These are phyloP conservation scores for Cladochytrium replicatum DNA, from an alignment of 192 early-diverging fungal genomes.

Conservation along the genomic window DNA sequence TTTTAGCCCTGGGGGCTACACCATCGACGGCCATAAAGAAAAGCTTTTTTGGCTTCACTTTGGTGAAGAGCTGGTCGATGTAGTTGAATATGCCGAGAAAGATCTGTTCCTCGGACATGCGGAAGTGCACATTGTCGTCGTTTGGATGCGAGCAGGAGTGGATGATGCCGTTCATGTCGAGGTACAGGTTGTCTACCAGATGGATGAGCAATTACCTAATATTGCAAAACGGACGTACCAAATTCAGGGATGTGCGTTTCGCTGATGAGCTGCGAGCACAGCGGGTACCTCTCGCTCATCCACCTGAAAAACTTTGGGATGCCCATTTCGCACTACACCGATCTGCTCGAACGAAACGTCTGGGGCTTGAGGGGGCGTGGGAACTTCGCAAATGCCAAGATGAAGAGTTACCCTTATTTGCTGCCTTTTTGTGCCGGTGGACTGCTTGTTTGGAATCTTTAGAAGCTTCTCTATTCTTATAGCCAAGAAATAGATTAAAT, in stretches of 20 bases:
- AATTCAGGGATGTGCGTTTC: constrained; percentile 93
- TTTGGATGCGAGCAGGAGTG: constrained; percentile 95
- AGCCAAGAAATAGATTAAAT: too few relatives aligned
- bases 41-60: constrained; percentile 86
- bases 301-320: constrained; percentile 95
- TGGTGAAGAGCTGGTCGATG: constrained; percentile 84
- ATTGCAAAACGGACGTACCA: constrained; percentile 34
- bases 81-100: constrained; percentile 95
- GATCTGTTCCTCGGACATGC: constrained; percentile 88
- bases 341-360: too few relatives aligned
- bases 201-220: too few relatives aligned
- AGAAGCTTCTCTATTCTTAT: too few relatives aligned
- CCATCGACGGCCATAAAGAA: constrained; percentile 93
- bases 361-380: too few relatives aligned
- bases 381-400: too few relatives aligned
- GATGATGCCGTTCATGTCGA: constrained; percentile 99
- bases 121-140: constrained; percentile 74
- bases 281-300: constrained; percentile 94
- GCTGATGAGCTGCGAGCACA: constrained; percentile 80
- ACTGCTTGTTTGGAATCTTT: too few relatives aligned
- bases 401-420: too few relatives aligned
- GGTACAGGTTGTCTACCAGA: constrained; percentile 91
- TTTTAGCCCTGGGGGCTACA: constrained; percentile 51
- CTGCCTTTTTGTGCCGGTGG: too few relatives aligned
- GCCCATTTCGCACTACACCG: too few relatives aligned